Conservation (phyloP, 2,329 filamentous ascomycete genomes). For the Passalora sequoiae region DNA sequence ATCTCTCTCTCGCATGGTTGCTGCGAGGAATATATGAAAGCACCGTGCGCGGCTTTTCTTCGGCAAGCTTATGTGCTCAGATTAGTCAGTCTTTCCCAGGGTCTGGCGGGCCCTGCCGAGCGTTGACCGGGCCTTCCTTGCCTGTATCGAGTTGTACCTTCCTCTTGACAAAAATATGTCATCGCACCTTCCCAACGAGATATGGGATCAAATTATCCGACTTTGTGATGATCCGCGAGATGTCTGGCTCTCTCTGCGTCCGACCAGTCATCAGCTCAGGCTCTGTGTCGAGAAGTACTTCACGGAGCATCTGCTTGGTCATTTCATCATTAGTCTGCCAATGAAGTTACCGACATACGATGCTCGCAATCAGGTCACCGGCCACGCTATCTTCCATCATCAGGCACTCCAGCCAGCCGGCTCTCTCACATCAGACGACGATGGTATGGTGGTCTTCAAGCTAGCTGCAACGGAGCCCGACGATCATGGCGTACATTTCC, state of each 20-base stretch:
- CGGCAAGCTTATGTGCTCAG: no score
- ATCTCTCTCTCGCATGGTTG: no score
- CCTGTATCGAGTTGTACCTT: no score
- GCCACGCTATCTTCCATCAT: slow-evolving; percentile 9
- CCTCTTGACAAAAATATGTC: no score
- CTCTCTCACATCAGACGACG: background rate
- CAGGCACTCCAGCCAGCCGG: background rate
- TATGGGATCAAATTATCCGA: slow-evolving; percentile 10
- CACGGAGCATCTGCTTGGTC: slow-evolving; percentile 6
- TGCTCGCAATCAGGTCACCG: slow-evolving; percentile 10
- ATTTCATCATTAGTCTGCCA: slow-evolving; percentile 9
- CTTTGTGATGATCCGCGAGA: background rate
- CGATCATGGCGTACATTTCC: slow-evolving; percentile 3
- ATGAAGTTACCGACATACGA: slow-evolving; percentile 17
- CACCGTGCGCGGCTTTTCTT: no score
- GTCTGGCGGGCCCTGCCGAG: no score
- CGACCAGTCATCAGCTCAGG: slow-evolving; percentile 8
- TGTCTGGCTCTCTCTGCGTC: slow-evolving; percentile 10
- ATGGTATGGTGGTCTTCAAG: slow-evolving; percentile 6
- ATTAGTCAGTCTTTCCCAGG: no score
- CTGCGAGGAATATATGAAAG: no score
- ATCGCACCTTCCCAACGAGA: slow-evolving; percentile 14
- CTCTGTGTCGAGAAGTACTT: slow-evolving; percentile 17
- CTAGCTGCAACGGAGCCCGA: slow-evolving; percentile 4
- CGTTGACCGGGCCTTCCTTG: no score